Percentiles rank a stretch among this genome's conserved stretches.
Conservation (phyloP, 495 filamentous ascomycete genomes). For the Daldinia caldariorum region DNA sequence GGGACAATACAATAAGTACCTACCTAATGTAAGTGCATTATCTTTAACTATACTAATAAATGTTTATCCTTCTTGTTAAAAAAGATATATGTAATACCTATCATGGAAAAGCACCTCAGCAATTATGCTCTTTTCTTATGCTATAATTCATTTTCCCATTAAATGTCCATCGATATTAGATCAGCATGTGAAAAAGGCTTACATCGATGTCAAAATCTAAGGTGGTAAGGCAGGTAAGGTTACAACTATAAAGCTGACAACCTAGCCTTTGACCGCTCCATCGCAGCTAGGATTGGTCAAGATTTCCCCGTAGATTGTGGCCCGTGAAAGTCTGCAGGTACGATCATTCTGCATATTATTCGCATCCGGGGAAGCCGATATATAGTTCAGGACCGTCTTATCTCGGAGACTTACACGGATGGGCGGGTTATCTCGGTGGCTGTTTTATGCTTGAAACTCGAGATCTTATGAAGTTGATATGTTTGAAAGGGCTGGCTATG, state of each 20-base stretch:
- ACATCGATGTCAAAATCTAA: conserved; percentile 9
- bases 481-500: background rate
- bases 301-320: conserved; percentile 20
- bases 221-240: conserved; percentile 7
- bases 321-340: conserved; percentile 34
- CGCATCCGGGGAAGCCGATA: conserved; percentile 8
- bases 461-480: background rate
- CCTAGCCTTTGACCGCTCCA: conserved; percentile 15
- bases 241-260: conserved; percentile 9
- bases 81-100: background rate
- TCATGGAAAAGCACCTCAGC: background rate
- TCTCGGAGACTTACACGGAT: background rate
- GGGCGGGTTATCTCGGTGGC: too few relatives aligned
- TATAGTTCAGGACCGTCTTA: background rate
- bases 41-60: background rate
- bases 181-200: conserved; percentile 27
- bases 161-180: conserved; percentile 2
- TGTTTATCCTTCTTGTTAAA: background rate
- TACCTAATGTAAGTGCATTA: background rate
- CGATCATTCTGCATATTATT: conserved; percentile 12
- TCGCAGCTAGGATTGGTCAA: conserved; percentile 23
- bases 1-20: too few relatives aligned
- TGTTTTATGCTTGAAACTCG: background rate
- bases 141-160: background rate
- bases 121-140: background rate